A percentile compares a stretch with the other conserved stretches of the same genome.
Conservation (phyloP, 345 rosid species). For the Euphorbia pulcherrima region DNA sequence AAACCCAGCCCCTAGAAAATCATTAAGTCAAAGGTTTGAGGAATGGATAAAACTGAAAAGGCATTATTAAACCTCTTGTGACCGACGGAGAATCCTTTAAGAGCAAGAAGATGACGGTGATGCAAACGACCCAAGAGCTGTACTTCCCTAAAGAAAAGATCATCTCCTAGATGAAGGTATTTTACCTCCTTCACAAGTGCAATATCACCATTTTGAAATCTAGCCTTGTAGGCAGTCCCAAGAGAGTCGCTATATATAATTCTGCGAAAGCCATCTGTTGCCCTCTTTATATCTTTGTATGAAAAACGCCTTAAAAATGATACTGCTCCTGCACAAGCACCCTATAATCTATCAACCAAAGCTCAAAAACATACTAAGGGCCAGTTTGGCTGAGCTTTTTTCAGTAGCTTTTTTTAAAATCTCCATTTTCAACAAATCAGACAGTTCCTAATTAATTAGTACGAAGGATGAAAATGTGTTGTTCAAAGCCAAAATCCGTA, state of each 20-base stretch:
- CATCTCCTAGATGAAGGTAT: constrained; percentile 43
- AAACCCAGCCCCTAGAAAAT: not conserved
- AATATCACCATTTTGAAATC: constrained; percentile 55
- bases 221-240: constrained; percentile 73
- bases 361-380: not conserved
- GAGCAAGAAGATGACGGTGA: constrained; percentile 90
- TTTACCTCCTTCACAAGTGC: constrained; percentile 70
- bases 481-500: too few species aligned
- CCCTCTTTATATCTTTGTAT: constrained; percentile 69
- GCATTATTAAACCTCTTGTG: constrained; percentile 45
- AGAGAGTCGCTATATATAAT: constrained; percentile 52
- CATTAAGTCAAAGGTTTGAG: too few species aligned
- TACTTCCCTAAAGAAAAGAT: constrained; percentile 60
- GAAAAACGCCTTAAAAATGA: constrained; percentile 52
- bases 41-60: not conserved
- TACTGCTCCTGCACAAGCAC: constrained; percentile 43
- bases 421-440: too few species aligned
- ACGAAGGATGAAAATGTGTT: too few species aligned
- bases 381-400: too few species aligned
- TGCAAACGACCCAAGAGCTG: constrained; percentile 72
- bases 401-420: too few species aligned
- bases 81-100: constrained; percentile 69
- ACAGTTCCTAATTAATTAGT: too few species aligned
- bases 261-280: constrained; percentile 67
- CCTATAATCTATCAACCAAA: not conserved